phyloP scores from a whole-genome alignment of 2,329 filamentous ascomycete genomes.

The Ophiocordyceps camponoti-floridani region DNA sequence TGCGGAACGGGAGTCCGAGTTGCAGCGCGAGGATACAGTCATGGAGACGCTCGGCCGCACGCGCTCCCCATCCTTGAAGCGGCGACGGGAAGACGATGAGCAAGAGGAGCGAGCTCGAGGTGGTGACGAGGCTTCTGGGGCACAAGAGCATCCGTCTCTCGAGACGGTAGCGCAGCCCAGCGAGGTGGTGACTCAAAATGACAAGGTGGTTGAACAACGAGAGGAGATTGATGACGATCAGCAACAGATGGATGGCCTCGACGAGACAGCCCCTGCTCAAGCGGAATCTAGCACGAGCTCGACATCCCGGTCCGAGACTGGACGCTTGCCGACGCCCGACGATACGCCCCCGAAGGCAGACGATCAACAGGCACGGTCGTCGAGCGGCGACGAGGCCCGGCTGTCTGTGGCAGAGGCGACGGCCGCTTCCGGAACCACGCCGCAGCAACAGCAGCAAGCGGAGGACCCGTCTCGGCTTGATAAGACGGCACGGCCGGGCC shows the following conservation, averaged over 20 bases:
- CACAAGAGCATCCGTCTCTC: constrained; percentile 38
- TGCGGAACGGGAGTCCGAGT: neutral
- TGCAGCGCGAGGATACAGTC: no score
- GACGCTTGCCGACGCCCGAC: constrained; percentile 33
- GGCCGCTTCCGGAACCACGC: neutral
- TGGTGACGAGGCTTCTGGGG: constrained; percentile 8
- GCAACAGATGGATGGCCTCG: constrained; percentile 3
- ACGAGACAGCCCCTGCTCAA: neutral
- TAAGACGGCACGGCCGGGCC: constrained; percentile 20
- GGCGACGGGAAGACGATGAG: neutral
- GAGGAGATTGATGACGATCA: constrained; percentile 1
- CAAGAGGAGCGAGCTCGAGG: neutral
- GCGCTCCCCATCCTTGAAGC: no score
- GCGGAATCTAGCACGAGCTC: constrained; percentile 12
- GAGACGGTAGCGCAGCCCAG: no score
- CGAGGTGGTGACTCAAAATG: no score
- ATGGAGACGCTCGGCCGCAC: no score
- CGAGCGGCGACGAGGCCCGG: no score
- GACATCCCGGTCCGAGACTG: constrained; percentile 19
- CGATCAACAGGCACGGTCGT: neutral
- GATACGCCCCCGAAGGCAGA: constrained; percentile 25
- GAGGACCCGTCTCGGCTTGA: constrained; percentile 4
- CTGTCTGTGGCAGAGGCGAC: neutral
- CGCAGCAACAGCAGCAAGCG: neutral
- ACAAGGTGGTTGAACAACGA: neutral